Percentiles rank a stretch among this genome's conserved stretches.
These are phyloP conservation scores for Barnettozyma californica DNA, from an alignment of 805 yeast genomes.

Conservation along the genomic window DNA sequence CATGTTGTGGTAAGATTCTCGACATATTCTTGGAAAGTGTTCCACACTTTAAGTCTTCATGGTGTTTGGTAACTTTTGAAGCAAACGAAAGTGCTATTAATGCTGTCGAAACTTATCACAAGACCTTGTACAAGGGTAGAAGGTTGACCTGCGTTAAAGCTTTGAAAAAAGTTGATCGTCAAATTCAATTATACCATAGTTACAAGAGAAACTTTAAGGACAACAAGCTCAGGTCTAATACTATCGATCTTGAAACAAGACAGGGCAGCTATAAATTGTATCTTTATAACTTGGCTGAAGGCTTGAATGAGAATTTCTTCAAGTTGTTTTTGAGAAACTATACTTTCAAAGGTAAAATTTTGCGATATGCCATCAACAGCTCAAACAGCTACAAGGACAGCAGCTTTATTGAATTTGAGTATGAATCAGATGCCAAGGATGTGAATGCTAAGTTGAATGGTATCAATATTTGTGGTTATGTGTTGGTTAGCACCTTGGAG, in stretches of 20 bases:
- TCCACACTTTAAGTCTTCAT: slow-evolving; percentile 27
- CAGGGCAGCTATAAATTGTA: slow-evolving; percentile 11
- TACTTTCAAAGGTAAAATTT: slow-evolving; percentile 17
- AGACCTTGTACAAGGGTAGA: slow-evolving; percentile 24
- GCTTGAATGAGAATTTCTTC: slow-evolving; percentile 24
- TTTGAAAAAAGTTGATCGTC: slow-evolving; percentile 21
- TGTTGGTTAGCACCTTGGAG: slow-evolving; percentile 14
- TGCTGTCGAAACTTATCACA: slow-evolving; percentile 34
- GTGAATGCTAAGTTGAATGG: slow-evolving; percentile 23
- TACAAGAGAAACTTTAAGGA: background rate
- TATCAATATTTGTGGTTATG: slow-evolving; percentile 18
- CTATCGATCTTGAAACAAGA: background rate
- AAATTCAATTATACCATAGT: slow-evolving; percentile 3
- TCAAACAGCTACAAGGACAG: slow-evolving; percentile 6
- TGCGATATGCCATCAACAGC: slow-evolving; percentile 16
- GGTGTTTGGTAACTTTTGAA: slow-evolving; percentile 47
- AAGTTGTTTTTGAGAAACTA: slow-evolving; percentile 23
- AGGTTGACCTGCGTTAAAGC: slow-evolving; percentile 27
- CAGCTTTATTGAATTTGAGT: slow-evolving; percentile 25
- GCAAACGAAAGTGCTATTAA: slow-evolving; percentile 39
- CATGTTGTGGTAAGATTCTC: slow-evolving; percentile 43
- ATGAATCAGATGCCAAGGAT: slow-evolving; percentile 20
- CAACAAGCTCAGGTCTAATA: background rate
- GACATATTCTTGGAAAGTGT: slow-evolving; percentile 47
- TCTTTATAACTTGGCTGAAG: slow-evolving; percentile 23